Evolutionary conservation across 2,329 filamentous ascomycete species (phyloP).

Genomic region (Fusarium citri): DNA sequence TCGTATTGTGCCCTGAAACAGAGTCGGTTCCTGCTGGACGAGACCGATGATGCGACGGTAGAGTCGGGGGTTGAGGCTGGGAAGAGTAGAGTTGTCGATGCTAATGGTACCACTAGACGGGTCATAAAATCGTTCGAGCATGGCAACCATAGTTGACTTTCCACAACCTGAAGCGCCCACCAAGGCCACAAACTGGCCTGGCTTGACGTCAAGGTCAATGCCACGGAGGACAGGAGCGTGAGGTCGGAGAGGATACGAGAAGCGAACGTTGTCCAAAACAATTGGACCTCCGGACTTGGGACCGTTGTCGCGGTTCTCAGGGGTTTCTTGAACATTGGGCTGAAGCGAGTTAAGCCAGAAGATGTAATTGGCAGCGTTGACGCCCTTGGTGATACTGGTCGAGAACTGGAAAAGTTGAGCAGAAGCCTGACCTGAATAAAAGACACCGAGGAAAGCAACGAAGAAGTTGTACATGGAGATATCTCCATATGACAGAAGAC

Average conservation of each 20-base stretch:
- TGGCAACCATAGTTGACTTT: slow-evolving; percentile 70
- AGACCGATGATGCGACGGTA: slow-evolving; percentile 65
- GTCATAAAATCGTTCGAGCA: slow-evolving; percentile 61
- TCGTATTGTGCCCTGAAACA: slow-evolving; percentile 84
- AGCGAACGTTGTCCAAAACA: slow-evolving; percentile 66
- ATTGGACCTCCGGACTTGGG: slow-evolving; percentile 54
- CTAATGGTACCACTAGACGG: slow-evolving; percentile 58
- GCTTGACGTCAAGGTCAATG: slow-evolving; percentile 52
- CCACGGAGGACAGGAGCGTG: slow-evolving; percentile 56
- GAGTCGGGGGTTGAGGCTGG: slow-evolving; percentile 58
- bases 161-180: slow-evolving; percentile 67
- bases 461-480: slow-evolving; percentile 65
- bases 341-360: slow-evolving; percentile 60
- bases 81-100: slow-evolving; percentile 58
- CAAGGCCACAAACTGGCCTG: slow-evolving; percentile 64
- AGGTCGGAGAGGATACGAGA: slow-evolving; percentile 69
- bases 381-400: slow-evolving; percentile 64
- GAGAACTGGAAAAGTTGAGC: slow-evolving; percentile 60
- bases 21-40: slow-evolving; percentile 69
- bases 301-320: slow-evolving; percentile 52
- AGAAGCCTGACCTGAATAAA: slow-evolving; percentile 58
- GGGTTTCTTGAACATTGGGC: slow-evolving; percentile 56
- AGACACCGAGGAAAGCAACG: slow-evolving; percentile 63
- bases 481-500: slow-evolving; percentile 54
- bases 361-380: slow-evolving; percentile 62